A percentile compares a stretch with the other conserved stretches of the same genome.
Conservation (phyloP, 768 basidiomycete genomes). For the Mycena rebaudengoi region DNA sequence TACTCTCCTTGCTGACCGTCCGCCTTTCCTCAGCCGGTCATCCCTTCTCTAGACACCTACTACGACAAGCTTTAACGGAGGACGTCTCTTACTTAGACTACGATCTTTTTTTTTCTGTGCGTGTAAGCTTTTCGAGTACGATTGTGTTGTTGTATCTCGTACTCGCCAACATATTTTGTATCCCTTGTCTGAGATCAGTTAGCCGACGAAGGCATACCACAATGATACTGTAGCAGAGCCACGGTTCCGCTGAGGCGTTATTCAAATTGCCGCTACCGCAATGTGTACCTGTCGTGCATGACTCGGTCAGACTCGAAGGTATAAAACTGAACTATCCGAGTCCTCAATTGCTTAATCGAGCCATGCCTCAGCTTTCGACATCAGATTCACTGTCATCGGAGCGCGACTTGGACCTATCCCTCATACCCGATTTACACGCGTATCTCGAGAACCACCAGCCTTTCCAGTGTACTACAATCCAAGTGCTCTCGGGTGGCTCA, state of each 20-base stretch:
- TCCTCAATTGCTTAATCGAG: too few relatives aligned
- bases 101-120: not conserved
- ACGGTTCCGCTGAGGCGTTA: too few relatives aligned
- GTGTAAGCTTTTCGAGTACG: slow-evolving; percentile 23
- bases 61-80: slow-evolving; percentile 69
- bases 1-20: not conserved
- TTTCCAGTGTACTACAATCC: slow-evolving; percentile 44
- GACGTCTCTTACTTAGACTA: not conserved
- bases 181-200: too few relatives aligned
- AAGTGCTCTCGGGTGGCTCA: slow-evolving; percentile 46
- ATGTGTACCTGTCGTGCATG: too few relatives aligned
- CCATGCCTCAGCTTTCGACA: too few relatives aligned
- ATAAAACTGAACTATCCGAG: too few relatives aligned
- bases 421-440: slow-evolving; percentile 8
- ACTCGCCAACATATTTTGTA: too few relatives aligned
- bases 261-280: too few relatives aligned
- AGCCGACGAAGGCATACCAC: too few relatives aligned
- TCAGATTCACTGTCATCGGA: too few relatives aligned
- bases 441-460: slow-evolving; percentile 45
- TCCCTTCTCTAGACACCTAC: slow-evolving; percentile 70
- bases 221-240: too few relatives aligned
- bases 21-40: slow-evolving; percentile 59
- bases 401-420: slow-evolving; percentile 19
- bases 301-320: too few relatives aligned
- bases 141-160: slow-evolving; percentile 17